phyloP scores from a whole-genome alignment of 768 basidiomycete species.

The Porphyrellus cyaneotinctus region DNA sequence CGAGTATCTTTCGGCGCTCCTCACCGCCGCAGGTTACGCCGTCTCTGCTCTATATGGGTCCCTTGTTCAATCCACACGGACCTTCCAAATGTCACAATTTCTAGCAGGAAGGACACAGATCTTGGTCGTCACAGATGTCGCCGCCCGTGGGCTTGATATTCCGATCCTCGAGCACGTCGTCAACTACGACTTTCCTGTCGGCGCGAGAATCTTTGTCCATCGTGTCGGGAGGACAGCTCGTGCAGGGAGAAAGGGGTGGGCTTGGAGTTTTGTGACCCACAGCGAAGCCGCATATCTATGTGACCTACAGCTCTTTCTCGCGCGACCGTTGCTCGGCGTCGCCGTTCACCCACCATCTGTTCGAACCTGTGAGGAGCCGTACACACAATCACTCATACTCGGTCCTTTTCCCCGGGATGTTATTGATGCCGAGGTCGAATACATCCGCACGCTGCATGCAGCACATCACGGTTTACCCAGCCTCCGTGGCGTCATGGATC shows the following conservation, averaged over 20 bases:
- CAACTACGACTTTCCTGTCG: constrained; percentile 97
- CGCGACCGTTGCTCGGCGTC: constrained; percentile 62
- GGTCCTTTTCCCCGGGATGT: constrained; percentile 77
- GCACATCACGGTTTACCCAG: constrained; percentile 59
- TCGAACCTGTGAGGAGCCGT: constrained; percentile 53
- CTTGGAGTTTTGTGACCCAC: constrained; percentile 90
- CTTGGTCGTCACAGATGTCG: constrained; percentile 96
- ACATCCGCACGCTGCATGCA: constrained; percentile 61
- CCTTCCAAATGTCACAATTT: constrained; percentile 88
- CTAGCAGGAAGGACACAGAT: constrained; percentile 74
- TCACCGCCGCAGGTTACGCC: constrained; percentile 78
- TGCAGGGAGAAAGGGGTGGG: constrained; percentile 92
- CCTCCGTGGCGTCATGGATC: constrained; percentile 77
- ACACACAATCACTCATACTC: constrained; percentile 70
- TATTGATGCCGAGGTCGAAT: constrained; percentile 83
- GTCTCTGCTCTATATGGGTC: constrained; percentile 95
- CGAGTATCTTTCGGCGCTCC: constrained; percentile 81
- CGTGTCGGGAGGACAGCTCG: constrained; percentile 96
- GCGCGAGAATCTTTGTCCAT: constrained; percentile 90
- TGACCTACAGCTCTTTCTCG: constrained; percentile 91
- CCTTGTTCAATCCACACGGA: constrained; percentile 87
- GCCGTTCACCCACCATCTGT: constrained; percentile 26
- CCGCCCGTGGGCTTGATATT: constrained; percentile 97
- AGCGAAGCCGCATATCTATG: constrained; percentile 85
- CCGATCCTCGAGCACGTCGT: constrained; percentile 94